These are phyloP conservation scores for Naematelia aurantialba DNA, from an alignment of 768 basidiomycete genomes.

Conservation along the genomic window DNA sequence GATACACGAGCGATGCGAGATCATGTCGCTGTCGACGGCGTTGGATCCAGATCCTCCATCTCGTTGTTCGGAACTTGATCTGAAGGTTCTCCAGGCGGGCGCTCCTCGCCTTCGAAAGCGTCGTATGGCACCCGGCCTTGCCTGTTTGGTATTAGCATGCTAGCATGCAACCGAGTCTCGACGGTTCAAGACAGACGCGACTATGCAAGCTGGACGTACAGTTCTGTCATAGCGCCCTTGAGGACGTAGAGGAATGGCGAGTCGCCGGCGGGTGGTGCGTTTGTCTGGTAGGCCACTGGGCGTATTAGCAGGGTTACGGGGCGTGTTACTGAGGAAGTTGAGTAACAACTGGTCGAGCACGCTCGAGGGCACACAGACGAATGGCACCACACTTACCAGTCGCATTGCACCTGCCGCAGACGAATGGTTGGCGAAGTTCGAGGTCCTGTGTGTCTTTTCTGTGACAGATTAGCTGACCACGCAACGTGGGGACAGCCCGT, in stretches of 20 bases:
- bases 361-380: neutral
- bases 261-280: constrained; percentile 70
- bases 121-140: constrained; percentile 82
- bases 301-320: constrained; percentile 35
- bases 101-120: constrained; percentile 62
- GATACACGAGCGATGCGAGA: no score
- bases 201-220: constrained; percentile 36
- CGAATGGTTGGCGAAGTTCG: constrained; percentile 45
- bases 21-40: neutral
- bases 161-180: no score
- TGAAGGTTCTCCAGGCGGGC: neutral
- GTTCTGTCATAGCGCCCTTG: constrained; percentile 75
- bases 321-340: no score
- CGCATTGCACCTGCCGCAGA: constrained; percentile 44
- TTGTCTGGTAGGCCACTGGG: constrained; percentile 68
- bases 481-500: neutral
- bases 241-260: constrained; percentile 76
- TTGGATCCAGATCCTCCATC: neutral
- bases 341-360: neutral
- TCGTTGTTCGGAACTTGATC: no score
- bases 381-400: constrained; percentile 29
- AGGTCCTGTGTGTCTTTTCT: constrained; percentile 30
- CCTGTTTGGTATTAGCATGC: constrained; percentile 42
- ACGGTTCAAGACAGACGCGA: no score
- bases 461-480: neutral